phyloP scores from a whole-genome alignment of 306 rosid genomes.

The Amphicarpaea edgeworthii region DNA sequence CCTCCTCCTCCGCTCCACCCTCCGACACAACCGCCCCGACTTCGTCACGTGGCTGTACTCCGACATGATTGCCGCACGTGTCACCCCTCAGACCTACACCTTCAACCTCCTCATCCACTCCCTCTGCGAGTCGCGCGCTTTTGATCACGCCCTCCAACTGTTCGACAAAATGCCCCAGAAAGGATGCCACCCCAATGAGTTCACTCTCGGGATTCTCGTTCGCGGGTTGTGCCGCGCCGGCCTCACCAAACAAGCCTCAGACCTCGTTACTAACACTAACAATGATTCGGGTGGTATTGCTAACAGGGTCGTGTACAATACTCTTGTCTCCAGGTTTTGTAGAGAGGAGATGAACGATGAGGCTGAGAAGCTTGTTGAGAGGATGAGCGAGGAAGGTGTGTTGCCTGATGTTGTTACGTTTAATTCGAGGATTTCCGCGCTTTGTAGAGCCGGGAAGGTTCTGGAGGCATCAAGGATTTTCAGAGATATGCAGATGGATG shows the following conservation, averaged over 20 bases:
- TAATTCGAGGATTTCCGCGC: conserved; percentile 90
- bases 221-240: conserved; percentile 85
- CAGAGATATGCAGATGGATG: conserved; percentile 85
- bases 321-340: conserved; percentile 83
- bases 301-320: conserved; percentile 73
- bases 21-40: conserved; percentile 52
- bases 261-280: conserved; percentile 38
- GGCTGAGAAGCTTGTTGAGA: conserved; percentile 84
- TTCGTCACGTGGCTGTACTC: conserved; percentile 67
- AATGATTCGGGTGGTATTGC: neutral
- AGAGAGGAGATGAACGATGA: conserved; percentile 64
- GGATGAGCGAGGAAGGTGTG: conserved; percentile 71
- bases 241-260: conserved; percentile 51
- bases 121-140: conserved; percentile 59
- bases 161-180: conserved; percentile 83
- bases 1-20: conserved; percentile 64
- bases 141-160: conserved; percentile 70
- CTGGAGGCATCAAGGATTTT: conserved; percentile 90
- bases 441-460: conserved; percentile 74
- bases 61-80: conserved; percentile 73
- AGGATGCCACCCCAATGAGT: conserved; percentile 82
- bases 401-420: conserved; percentile 83
- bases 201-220: conserved; percentile 73
- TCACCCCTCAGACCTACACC: conserved; percentile 76
- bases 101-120: conserved; percentile 73